Percentiles rank a stretch among this genome's conserved stretches.
Conservation (phyloP, 176 grass and related monocot species). For the Eleusine coracana region DNA sequence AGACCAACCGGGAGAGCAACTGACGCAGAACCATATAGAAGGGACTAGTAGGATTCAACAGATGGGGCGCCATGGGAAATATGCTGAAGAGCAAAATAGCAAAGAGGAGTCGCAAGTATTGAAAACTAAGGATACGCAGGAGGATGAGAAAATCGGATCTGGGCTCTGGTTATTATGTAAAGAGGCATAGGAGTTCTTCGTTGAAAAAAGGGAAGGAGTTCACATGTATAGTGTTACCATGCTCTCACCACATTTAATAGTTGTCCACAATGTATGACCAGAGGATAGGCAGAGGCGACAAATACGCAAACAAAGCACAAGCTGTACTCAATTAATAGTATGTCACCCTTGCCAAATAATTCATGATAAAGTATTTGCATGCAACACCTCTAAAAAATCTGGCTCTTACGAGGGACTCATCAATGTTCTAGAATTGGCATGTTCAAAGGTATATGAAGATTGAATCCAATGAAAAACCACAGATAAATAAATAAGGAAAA, state of each 20-base stretch:
- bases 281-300: constrained; percentile 28
- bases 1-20: constrained; percentile 52
- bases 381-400: not conserved
- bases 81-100: not conserved
- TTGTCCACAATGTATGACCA: constrained; percentile 1
- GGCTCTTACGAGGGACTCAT: not conserved
- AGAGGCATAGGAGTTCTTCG: not conserved
- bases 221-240: not conserved
- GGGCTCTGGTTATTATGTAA: not conserved
- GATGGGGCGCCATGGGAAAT: constrained; percentile 24
- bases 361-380: not conserved
- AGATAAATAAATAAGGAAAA: not conserved
- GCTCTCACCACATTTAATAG: constrained; percentile 2
- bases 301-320: constrained; percentile 19
- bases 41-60: not conserved
- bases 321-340: constrained; percentile 43
- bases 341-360: not conserved
- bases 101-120: not conserved
- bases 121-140: not conserved
- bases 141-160: not conserved
- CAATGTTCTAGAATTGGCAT: not conserved
- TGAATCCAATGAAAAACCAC: not conserved
- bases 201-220: not conserved
- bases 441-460: not conserved
- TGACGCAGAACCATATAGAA: constrained; percentile 23